A percentile compares a stretch with the other conserved stretches of the same genome.
Evolutionary conservation across 2,329 filamentous ascomycete species (phyloP).

Genomic region (Piedraia hortae): DNA sequence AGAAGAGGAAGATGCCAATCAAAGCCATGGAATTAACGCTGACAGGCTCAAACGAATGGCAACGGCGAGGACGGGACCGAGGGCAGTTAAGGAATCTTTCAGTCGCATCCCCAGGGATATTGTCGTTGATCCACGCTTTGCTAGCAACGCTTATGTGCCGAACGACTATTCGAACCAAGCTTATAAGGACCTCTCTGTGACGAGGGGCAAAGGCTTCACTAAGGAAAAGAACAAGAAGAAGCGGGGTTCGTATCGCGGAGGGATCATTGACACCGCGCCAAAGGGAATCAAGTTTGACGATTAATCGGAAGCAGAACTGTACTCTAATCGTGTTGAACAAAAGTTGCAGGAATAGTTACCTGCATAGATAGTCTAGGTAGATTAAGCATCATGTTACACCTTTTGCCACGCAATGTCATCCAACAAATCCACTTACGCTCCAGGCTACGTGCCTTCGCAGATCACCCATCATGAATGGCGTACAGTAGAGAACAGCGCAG

Average conservation of each 20-base stretch:
- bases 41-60: conserved; percentile 7
- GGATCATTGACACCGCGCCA: conserved; percentile 55
- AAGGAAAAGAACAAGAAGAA: conserved; percentile 93
- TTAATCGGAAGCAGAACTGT: too few species aligned
- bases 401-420: too few species aligned
- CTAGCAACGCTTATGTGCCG: conserved; percentile 54
- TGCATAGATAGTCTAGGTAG: too few species aligned
- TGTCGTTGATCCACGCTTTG: conserved; percentile 37
- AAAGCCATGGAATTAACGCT: conserved; percentile 14
- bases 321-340: too few species aligned
- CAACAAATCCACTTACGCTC: too few species aligned
- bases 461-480: conserved; percentile 19
- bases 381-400: too few species aligned
- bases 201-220: conserved; percentile 87
- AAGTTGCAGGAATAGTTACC: too few species aligned
- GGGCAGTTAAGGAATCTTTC: conserved; percentile 39
- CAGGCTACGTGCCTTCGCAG: conserved; percentile 16
- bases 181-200: conserved; percentile 66
- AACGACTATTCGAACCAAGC: conserved; percentile 79
- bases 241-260: conserved; percentile 49
- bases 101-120: conserved; percentile 47
- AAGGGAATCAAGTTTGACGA: conserved; percentile 91
- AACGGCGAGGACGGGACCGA: conserved; percentile 12
- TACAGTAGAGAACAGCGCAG: conserved; percentile 17
- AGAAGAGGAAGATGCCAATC: conserved; percentile 10